Evolutionary conservation across 805 yeast species (phyloP).

Genomic region (Sugiyamaella lignohabitans): DNA sequence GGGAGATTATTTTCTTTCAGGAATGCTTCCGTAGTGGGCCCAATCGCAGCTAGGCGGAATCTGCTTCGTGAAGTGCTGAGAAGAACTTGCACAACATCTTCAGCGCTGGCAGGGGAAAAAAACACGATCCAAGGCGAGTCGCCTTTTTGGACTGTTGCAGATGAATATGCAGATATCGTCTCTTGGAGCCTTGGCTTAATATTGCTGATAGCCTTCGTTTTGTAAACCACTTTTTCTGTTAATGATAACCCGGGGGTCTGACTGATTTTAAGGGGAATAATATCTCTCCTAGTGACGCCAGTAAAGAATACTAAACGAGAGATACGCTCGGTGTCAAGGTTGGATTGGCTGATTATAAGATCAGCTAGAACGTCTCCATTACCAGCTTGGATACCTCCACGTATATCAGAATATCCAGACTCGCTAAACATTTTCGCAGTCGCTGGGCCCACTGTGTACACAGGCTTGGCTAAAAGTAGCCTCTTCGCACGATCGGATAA

Average conservation of each 20-base stretch:
- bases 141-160: conserved; percentile 12
- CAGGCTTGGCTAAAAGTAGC: conserved; percentile 32
- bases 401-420: conserved; percentile 60
- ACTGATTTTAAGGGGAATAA: conserved; percentile 58
- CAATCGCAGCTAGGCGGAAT: conserved; percentile 67
- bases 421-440: conserved; percentile 53
- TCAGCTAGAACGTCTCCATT: conserved; percentile 70
- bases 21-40: conserved; percentile 79
- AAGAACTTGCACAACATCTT: conserved; percentile 48
- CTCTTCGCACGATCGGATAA: conserved; percentile 32
- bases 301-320: conserved; percentile 56
- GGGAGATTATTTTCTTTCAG: conserved; percentile 44
- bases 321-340: conserved; percentile 14
- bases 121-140: conserved; percentile 63
- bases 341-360: conserved; percentile 41
- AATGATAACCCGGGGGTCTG: conserved; percentile 38
- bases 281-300: conserved; percentile 78
- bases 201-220: conserved; percentile 44
- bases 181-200: conserved; percentile 10
- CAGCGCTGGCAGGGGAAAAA: conserved; percentile 88
- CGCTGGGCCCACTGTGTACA: conserved; percentile 90
- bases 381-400: conserved; percentile 75
- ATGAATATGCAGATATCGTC: conserved; percentile 38
- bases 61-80: conserved; percentile 17
- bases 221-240: conserved; percentile 60